Percentiles rank a stretch among this genome's conserved stretches.
Conservation (phyloP, 352 stramenopile genomes). For the Phytophthora sojae region DNA sequence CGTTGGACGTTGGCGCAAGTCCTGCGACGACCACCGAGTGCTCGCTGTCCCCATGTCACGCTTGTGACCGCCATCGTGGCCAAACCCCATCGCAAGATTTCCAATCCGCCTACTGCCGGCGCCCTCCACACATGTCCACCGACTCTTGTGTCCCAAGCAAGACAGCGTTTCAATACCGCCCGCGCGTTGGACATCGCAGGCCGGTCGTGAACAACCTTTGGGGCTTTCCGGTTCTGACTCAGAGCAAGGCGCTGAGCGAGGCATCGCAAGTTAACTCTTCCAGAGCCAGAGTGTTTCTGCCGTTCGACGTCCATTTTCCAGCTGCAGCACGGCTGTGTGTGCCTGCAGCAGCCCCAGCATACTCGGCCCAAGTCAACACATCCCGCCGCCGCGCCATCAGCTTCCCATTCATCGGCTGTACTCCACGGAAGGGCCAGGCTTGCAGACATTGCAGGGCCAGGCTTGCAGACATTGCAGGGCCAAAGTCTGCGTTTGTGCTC, state of each 20-base stretch:
- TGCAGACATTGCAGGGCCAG: too few relatives aligned
- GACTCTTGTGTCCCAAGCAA: constrained; percentile 19
- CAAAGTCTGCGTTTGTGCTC: constrained; percentile 22
- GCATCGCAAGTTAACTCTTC: constrained; percentile 7
- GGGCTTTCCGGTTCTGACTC: constrained; percentile 9
- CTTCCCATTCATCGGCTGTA: constrained; percentile 26
- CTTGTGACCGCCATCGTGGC: constrained; percentile 1
- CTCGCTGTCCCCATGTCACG: constrained; percentile 4
- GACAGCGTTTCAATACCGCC: constrained; percentile 2
- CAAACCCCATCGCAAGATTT: constrained; percentile 31
- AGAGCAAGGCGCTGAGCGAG: constrained; percentile 12
- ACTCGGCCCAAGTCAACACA: constrained; percentile 9
- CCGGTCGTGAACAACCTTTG: neutral
- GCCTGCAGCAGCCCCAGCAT: neutral
- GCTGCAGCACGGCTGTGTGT: neutral
- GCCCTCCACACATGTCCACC: constrained; percentile 21
- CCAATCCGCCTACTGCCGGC: constrained; percentile 5
- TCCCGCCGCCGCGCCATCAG: constrained; percentile 13
- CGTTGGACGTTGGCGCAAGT: neutral
- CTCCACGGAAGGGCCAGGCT: too few relatives aligned
- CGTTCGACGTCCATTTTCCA: neutral
- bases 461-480: constrained; percentile 10
- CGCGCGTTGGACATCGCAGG: constrained; percentile 7
- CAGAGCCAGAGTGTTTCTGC: neutral
- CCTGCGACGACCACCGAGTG: constrained; percentile 2